Percentiles rank a stretch among this genome's conserved stretches.
Conservation (phyloP, 2,329 filamentous ascomycete genomes). For the Stylonectria norvegica region DNA sequence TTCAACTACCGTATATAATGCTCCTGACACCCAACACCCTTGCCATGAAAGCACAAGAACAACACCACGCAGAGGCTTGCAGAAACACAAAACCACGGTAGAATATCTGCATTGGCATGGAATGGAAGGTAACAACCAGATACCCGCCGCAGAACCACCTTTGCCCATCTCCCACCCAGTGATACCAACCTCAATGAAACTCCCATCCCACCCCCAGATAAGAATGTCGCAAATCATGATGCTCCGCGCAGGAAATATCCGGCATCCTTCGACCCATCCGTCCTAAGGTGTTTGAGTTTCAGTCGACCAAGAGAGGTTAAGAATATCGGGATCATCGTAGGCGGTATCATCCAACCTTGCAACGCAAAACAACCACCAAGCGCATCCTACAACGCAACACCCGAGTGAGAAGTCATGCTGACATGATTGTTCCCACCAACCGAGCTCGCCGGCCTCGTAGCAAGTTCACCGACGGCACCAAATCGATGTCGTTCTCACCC, state of each 20-base stretch:
- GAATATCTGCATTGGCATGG: slow-evolving; percentile 24
- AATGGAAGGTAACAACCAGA: slow-evolving; percentile 14
- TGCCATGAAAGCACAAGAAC: slow-evolving; percentile 33
- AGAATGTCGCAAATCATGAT: slow-evolving; percentile 15
- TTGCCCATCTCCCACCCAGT: slow-evolving; percentile 10
- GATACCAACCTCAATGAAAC: slow-evolving; percentile 8
- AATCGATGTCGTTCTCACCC: slow-evolving; percentile 2
- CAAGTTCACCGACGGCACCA: not conserved
- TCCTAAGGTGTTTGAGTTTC: slow-evolving; percentile 15
- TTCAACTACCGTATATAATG: slow-evolving; percentile 34
- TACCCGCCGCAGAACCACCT: slow-evolving; percentile 16
- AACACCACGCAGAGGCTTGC: slow-evolving; percentile 18
- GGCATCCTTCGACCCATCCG: slow-evolving; percentile 16
- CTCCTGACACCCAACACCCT: slow-evolving; percentile 32
- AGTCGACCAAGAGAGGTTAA: slow-evolving; percentile 15
- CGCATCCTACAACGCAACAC: slow-evolving; percentile 5
- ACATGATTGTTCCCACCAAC: slow-evolving; percentile 4
- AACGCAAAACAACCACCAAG: slow-evolving; percentile 5
- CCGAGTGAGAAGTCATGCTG: not conserved
- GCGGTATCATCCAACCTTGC: slow-evolving; percentile 12
- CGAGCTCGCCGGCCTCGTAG: not conserved
- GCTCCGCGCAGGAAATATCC: slow-evolving; percentile 11
- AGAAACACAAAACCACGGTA: slow-evolving; percentile 19
- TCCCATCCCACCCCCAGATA: slow-evolving; percentile 15
- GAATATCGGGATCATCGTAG: slow-evolving; percentile 13